Evolutionary conservation across 345 rosid species (phyloP).

Genomic region (Theobroma cacao): DNA sequence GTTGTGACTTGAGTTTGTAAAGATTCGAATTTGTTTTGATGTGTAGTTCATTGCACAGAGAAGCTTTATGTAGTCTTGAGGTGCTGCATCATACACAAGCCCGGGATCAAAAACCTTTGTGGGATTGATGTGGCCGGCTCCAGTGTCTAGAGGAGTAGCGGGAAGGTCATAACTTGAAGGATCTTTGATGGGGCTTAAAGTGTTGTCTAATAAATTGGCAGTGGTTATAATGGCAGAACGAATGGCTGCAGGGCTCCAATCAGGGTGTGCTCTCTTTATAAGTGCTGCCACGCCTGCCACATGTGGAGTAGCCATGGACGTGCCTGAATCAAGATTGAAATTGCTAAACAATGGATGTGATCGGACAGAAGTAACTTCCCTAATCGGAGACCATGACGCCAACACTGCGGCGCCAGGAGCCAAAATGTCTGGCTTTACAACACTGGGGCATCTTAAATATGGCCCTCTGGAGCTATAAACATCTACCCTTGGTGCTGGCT

Average conservation of each 20-base stretch:
- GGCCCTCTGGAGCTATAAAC: slow-evolving; percentile 55
- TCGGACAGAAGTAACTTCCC: background rate
- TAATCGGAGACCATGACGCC: slow-evolving; percentile 44
- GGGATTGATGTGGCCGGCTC: slow-evolving; percentile 59
- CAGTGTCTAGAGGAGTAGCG: slow-evolving; percentile 61
- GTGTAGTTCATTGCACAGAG: slow-evolving; percentile 42
- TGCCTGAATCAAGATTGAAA: slow-evolving; percentile 46
- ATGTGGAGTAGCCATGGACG: slow-evolving; percentile 66
- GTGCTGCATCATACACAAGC: slow-evolving; percentile 29
- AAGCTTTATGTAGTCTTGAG: slow-evolving; percentile 36
- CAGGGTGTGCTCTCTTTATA: slow-evolving; percentile 41
- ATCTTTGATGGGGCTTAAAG: slow-evolving; percentile 31
- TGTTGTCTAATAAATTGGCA: slow-evolving; percentile 38
- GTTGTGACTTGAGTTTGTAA: slow-evolving; percentile 24
- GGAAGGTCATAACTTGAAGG: slow-evolving; percentile 8
- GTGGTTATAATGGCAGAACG: slow-evolving; percentile 57
- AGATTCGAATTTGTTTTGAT: slow-evolving; percentile 14
- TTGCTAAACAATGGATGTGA: slow-evolving; percentile 19
- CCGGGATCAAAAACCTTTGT: slow-evolving; percentile 37
- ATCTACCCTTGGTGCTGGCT: slow-evolving; percentile 40
- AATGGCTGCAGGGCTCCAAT: slow-evolving; percentile 57
- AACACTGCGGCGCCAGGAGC: slow-evolving; percentile 52
- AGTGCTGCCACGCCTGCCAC: slow-evolving; percentile 56
- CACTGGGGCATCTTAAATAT: slow-evolving; percentile 38
- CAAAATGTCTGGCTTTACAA: slow-evolving; percentile 56